A percentile compares a stretch with the other conserved stretches of the same genome.
Conservation (phyloP, 2,329 filamentous ascomycete genomes). For the Xylariaceae sp. region DNA sequence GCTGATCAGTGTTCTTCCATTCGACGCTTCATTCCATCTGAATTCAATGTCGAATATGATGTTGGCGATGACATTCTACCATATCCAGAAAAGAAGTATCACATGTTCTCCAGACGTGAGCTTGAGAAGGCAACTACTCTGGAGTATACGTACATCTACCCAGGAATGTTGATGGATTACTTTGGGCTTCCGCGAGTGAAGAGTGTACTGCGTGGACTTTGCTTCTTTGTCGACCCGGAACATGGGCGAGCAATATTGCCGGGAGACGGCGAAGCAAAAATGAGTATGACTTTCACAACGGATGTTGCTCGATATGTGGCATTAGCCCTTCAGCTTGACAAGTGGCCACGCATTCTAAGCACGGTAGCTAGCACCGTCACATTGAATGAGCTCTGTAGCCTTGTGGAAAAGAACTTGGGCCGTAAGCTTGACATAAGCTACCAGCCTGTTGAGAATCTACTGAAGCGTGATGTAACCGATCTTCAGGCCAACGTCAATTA, state of each 20-base stretch:
- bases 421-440: conserved; percentile 26
- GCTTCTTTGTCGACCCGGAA: conserved; percentile 30
- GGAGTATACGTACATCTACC: conserved; percentile 34
- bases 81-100: conserved; percentile 34
- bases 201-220: conserved; percentile 28
- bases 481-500: conserved; percentile 29
- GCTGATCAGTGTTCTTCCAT: conserved; percentile 30
- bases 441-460: conserved; percentile 25
- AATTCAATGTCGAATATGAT: conserved; percentile 39
- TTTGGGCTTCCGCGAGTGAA: conserved; percentile 30
- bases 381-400: conserved; percentile 29
- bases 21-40: conserved; percentile 37
- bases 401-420: conserved; percentile 21
- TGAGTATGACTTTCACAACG: conserved; percentile 33
- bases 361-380: conserved; percentile 29
- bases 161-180: conserved; percentile 39
- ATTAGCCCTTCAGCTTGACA: conserved; percentile 29
- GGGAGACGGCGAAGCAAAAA: conserved; percentile 30
- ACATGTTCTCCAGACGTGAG: conserved; percentile 26
- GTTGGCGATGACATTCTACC: conserved; percentile 32
- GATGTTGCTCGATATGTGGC: conserved; percentile 32
- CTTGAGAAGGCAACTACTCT: conserved; percentile 31
- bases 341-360: conserved; percentile 31
- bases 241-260: conserved; percentile 28
- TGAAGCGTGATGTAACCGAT: conserved; percentile 21